Percentiles rank a stretch among this genome's conserved stretches.
Conservation (phyloP, 495 filamentous ascomycete genomes). For the Symbiotaphrina buchneri region DNA sequence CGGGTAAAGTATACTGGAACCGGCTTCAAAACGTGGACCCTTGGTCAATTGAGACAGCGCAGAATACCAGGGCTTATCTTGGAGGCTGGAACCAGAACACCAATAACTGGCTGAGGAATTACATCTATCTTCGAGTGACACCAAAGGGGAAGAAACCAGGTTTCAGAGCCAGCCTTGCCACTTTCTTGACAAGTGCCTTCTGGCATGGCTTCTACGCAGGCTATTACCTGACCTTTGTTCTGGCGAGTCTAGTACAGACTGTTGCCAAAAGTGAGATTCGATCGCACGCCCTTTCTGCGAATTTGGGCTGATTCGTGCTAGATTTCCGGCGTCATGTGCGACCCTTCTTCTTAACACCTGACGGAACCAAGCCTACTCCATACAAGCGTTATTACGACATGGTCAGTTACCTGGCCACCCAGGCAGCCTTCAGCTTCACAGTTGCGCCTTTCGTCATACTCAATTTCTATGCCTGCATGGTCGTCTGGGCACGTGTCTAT, state of each 20-base stretch:
- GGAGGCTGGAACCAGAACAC: conserved; percentile 97
- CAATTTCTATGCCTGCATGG: conserved; percentile 35
- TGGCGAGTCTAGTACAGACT: conserved; percentile 78
- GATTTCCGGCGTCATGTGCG: conserved; percentile 77
- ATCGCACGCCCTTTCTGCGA: conserved; percentile 3
- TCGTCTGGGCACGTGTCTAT: conserved; percentile 68
- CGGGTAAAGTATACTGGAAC: conserved; percentile 71
- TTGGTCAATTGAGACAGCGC: conserved; percentile 60
- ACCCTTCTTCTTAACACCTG: conserved; percentile 75
- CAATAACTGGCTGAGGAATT: conserved; percentile 90
- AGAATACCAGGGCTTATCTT: conserved; percentile 75
- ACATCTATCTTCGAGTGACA: conserved; percentile 86
- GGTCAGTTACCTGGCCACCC: conserved; percentile 56
- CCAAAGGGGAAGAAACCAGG: conserved; percentile 91
- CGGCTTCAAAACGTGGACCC: conserved; percentile 74
- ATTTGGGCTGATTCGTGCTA: conserved; percentile 13
- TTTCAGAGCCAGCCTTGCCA: conserved; percentile 84
- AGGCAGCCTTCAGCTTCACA: conserved; percentile 62
- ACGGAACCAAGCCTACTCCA: conserved; percentile 35
- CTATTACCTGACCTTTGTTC: conserved; percentile 78
- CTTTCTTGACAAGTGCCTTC: conserved; percentile 80
- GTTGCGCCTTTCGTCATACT: conserved; percentile 70
- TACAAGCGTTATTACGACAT: conserved; percentile 77
- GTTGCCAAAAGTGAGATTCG: conserved; percentile 61
- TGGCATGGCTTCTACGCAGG: conserved; percentile 98